Conservation (phyloP, 441 rosid genomes). For the Euphorbia schlechtendalii region DNA sequence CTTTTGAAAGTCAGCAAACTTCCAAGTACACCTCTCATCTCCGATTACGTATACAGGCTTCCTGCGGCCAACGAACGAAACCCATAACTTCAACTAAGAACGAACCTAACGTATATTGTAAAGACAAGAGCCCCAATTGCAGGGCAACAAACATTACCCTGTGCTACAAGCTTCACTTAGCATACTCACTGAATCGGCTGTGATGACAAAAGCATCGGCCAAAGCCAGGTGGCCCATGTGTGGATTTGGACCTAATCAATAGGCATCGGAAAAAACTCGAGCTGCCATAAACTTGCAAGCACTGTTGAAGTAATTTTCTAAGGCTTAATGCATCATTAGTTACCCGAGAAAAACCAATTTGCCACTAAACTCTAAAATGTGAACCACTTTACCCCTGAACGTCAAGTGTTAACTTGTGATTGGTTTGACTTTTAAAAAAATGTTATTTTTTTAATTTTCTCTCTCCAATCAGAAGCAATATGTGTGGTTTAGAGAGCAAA, state of each 20-base stretch:
- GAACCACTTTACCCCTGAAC: too few relatives aligned
- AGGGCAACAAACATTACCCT: conserved; percentile 44
- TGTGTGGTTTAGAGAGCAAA: too few relatives aligned
- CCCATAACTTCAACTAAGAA: conserved; percentile 7
- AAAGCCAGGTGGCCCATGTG: conserved; percentile 89
- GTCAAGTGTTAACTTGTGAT: too few relatives aligned
- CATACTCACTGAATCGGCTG: conserved; percentile 96
- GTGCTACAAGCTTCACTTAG: conserved; percentile 95
- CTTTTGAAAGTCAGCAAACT: conserved; percentile 74
- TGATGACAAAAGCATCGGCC: conserved; percentile 91
- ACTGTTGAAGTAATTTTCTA: too few relatives aligned
- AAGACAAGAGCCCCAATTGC: background rate
- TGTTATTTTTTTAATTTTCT: too few relatives aligned
- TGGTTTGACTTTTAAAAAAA: too few relatives aligned
- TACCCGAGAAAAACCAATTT: too few relatives aligned
- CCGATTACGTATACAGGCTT: conserved; percentile 83
- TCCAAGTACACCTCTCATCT: conserved; percentile 79
- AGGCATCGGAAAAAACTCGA: conserved; percentile 17
- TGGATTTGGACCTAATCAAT: conserved; percentile 64
- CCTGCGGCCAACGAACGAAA: conserved; percentile 41
- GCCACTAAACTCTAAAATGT: too few relatives aligned
- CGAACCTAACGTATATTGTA: background rate
- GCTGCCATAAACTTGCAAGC: background rate
- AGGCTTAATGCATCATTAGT: too few relatives aligned
- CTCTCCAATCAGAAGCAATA: too few relatives aligned